phyloP scores from a whole-genome alignment of 495 filamentous ascomycete genomes.

The Schizothecium vesticola region DNA sequence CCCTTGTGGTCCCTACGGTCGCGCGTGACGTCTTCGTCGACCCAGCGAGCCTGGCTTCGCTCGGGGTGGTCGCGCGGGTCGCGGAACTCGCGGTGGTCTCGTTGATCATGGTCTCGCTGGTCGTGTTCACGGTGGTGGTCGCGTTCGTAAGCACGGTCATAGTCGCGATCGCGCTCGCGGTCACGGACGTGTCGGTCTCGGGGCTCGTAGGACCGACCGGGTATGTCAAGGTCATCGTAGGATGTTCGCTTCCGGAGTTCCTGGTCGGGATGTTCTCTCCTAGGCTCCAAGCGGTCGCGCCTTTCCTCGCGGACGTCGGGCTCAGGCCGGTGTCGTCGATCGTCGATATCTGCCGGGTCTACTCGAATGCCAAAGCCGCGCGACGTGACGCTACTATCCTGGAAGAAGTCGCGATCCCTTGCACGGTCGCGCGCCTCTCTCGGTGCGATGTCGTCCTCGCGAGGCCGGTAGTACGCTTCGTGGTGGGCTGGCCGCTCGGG shows the following conservation, averaged over 20 bases:
- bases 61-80: conserved; percentile 20
- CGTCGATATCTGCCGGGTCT: conserved; percentile 28
- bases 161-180: conserved; percentile 13
- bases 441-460: conserved; percentile 34
- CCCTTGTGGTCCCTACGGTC: conserved; percentile 18
- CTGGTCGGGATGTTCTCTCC: conserved; percentile 19
- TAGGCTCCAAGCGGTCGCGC: conserved; percentile 28
- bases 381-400: conserved; percentile 32
- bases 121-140: conserved; percentile 4
- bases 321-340: conserved; percentile 24
- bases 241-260: conserved; percentile 30
- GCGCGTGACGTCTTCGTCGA: conserved; percentile 20
- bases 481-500: conserved; percentile 27
- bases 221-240: conserved; percentile 31
- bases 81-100: conserved; percentile 7
- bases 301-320: conserved; percentile 29
- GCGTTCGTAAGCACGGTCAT: background rate
- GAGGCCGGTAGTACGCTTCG: conserved; percentile 39
- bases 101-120: conserved; percentile 2
- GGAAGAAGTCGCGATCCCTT: conserved; percentile 26
- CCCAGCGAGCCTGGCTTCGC: background rate
- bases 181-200: conserved; percentile 17
- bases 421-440: conserved; percentile 7
- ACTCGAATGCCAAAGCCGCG: conserved; percentile 45
- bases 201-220: conserved; percentile 20